Percentiles rank a stretch among this genome's conserved stretches.
These are phyloP conservation scores for Penicillium sp. DNA, from an alignment of 2,329 filamentous ascomycete species.

Conservation along the genomic window DNA sequence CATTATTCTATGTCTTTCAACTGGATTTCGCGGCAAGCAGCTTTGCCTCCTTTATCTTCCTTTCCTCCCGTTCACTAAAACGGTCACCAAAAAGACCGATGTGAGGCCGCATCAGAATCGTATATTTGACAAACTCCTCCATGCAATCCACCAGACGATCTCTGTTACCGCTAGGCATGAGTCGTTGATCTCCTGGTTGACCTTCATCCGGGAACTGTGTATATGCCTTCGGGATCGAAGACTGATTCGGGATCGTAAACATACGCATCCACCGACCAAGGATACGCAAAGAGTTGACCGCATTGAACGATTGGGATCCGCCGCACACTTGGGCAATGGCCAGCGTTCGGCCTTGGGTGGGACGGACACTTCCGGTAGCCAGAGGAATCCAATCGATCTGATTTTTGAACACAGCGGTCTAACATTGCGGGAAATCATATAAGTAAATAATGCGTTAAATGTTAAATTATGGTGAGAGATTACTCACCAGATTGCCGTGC, in stretches of 20 bases:
- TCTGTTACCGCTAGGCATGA: conserved; percentile 58
- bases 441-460: conserved; percentile 5
- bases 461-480: background rate
- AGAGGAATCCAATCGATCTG: conserved; percentile 71
- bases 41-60: conserved; percentile 25
- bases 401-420: conserved; percentile 67
- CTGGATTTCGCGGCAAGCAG: background rate
- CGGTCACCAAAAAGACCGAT: conserved; percentile 62
- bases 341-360: conserved; percentile 65
- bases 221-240: conserved; percentile 62
- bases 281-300: conserved; percentile 64
- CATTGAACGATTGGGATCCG: conserved; percentile 67
- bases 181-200: conserved; percentile 48
- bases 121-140: conserved; percentile 71
- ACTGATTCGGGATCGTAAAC: conserved; percentile 67
- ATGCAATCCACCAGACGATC: conserved; percentile 65
- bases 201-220: conserved; percentile 60
- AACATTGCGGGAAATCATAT: background rate
- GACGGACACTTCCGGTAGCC: conserved; percentile 60
- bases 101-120: conserved; percentile 62
- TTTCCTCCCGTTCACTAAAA: conserved; percentile 57
- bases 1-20: background rate
- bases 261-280: conserved; percentile 70
- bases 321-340: conserved; percentile 63
- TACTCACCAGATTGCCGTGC: conserved; percentile 60